These are phyloP conservation scores for Spathaspora boniae DNA, from an alignment of 805 yeast genomes.

Conservation along the genomic window DNA sequence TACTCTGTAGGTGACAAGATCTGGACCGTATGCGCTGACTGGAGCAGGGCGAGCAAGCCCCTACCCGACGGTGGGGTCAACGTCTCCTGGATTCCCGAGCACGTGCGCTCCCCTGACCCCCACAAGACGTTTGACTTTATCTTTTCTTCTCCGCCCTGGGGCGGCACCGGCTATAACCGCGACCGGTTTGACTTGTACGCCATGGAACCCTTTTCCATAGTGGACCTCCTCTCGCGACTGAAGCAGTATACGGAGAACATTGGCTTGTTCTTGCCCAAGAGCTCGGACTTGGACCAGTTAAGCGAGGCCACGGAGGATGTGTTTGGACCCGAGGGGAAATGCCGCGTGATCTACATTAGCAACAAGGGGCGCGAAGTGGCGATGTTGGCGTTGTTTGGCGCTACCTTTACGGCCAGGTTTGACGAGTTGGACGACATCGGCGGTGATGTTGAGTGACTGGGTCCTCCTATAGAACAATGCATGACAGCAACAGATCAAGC, in stretches of 20 bases:
- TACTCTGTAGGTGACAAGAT: conserved; percentile 57
- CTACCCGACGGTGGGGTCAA: conserved; percentile 11
- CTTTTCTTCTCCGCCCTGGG: conserved; percentile 89
- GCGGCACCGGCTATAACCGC: conserved; percentile 61
- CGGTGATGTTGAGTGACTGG: no score
- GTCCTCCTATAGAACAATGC: no score
- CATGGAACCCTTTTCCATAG: conserved; percentile 47
- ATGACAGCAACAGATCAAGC: no score
- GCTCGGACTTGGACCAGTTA: conserved; percentile 52
- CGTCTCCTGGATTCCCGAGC: conserved; percentile 32
- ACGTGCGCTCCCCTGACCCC: conserved; percentile 15
- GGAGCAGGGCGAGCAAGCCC: conserved; percentile 28
- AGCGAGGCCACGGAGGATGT: conserved; percentile 43
- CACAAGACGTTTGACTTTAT: conserved; percentile 44
- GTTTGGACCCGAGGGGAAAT: conserved; percentile 40
- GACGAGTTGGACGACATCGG: no score
- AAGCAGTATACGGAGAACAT: conserved; percentile 43
- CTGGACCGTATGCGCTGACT: conserved; percentile 49
- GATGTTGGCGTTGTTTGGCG: conserved; percentile 59
- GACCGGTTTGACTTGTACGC: conserved; percentile 43
- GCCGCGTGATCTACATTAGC: conserved; percentile 45
- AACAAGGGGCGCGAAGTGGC: conserved; percentile 49
- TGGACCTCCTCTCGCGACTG: conserved; percentile 42
- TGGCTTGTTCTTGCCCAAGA: conserved; percentile 62
- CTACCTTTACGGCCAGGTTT: conserved; percentile 7